These are phyloP conservation scores for Penicillium paneum DNA, from an alignment of 2,329 filamentous ascomycete species.

Conservation along the genomic window DNA sequence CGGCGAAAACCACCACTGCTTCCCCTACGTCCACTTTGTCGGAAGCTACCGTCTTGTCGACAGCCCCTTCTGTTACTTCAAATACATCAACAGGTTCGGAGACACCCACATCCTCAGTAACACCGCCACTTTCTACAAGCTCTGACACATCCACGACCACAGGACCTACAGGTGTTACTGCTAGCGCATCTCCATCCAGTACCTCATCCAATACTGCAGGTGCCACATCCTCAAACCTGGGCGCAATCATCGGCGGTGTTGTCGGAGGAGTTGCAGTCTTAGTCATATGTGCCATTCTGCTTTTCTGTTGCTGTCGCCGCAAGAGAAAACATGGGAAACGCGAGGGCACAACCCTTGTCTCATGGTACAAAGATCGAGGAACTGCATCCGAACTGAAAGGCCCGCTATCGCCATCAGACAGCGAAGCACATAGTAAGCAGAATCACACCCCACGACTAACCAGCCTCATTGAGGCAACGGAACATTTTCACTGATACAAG, in stretches of 20 bases:
- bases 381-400: neutral
- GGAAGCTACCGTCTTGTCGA: neutral
- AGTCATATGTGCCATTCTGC: constrained; percentile 9
- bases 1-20: constrained; percentile 3
- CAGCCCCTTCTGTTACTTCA: neutral
- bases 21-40: constrained; percentile 3
- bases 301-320: constrained; percentile 18
- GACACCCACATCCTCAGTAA: neutral
- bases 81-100: neutral
- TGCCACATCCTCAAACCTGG: constrained; percentile 5
- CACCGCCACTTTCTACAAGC: neutral
- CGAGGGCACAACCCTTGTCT: neutral
- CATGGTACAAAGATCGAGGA: constrained; percentile 6
- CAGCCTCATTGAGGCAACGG: neutral
- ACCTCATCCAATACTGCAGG: neutral
- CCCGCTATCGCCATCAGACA: neutral
- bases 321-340: constrained; percentile 10
- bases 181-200: neutral
- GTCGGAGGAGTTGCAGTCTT: constrained; percentile 16
- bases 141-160: neutral
- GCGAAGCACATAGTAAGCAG: constrained; percentile 2
- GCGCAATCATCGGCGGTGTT: constrained; percentile 25
- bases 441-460: neutral
- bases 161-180: neutral
- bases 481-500: neutral